phyloP scores from a whole-genome alignment of 495 filamentous ascomycete genomes.

The Penicillium subrubescens region DNA sequence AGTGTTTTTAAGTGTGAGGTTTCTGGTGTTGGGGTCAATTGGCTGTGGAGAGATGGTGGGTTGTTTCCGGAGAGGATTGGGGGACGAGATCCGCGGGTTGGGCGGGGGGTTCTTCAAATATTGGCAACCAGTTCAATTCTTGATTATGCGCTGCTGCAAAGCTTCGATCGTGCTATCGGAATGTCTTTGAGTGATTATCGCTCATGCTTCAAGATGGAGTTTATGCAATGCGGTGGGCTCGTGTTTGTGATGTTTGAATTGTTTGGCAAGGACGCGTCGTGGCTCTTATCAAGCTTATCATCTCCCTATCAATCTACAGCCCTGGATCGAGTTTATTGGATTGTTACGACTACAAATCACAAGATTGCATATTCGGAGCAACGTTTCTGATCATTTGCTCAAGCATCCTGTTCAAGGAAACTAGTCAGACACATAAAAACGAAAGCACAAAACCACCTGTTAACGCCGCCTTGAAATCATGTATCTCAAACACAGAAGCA shows the following conservation, averaged over 20 bases:
- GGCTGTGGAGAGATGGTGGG: constrained; percentile 1
- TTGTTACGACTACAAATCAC: background rate
- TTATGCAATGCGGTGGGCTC: constrained; percentile 15
- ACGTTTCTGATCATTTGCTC: constrained; percentile 22
- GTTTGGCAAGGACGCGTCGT: constrained; percentile 22
- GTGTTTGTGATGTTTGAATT: constrained; percentile 26
- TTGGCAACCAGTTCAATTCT: background rate
- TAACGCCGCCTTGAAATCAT: constrained; percentile 33
- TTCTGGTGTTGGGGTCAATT: constrained; percentile 3
- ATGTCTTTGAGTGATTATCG: constrained; percentile 4
- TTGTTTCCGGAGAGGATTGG: background rate
- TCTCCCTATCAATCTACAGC: background rate
- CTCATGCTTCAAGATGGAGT: background rate
- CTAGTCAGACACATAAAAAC: constrained; percentile 19
- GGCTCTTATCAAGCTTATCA: constrained; percentile 24
- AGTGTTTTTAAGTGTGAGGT: constrained; percentile 3
- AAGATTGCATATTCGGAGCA: constrained; percentile 11
- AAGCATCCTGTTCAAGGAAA: constrained; percentile 23
- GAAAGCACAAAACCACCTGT: constrained; percentile 29
- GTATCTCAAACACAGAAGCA: constrained; percentile 30
- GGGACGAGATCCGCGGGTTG: constrained; percentile 1
- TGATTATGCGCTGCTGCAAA: background rate
- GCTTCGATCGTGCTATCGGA: background rate
- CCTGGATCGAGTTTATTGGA: too few relatives aligned
- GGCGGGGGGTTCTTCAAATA: background rate